Evolutionary conservation across 345 rosid species (phyloP).

Genomic region (Linum tenue): DNA sequence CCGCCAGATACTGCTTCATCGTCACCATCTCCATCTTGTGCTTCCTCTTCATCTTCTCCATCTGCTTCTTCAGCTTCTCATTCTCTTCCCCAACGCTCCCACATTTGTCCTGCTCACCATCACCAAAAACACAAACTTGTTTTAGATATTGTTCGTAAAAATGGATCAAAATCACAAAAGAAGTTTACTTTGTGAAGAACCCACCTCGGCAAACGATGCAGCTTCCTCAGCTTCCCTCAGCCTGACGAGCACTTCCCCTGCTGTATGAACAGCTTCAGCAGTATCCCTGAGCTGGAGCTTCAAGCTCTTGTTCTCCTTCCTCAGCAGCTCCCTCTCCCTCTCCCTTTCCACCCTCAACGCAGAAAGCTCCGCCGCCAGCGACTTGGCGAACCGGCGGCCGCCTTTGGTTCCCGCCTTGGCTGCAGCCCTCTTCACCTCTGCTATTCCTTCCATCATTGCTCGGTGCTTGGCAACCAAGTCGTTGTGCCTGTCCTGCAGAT

Average conservation of each 20-base stretch:
- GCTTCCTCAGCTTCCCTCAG: conserved; percentile 89
- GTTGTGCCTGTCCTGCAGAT: conserved; percentile 75
- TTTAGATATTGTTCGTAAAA: too few relatives aligned
- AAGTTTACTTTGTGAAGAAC: not conserved
- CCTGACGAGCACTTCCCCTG: conserved; percentile 91
- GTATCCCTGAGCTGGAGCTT: conserved; percentile 79
- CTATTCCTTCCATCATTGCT: conserved; percentile 70
- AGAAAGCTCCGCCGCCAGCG: conserved; percentile 67
- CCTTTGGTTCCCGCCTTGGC: conserved; percentile 80
- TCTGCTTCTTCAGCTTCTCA: conserved; percentile 77
- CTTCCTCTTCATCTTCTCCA: conserved; percentile 76
- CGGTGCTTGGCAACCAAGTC: conserved; percentile 62
- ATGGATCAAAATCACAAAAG: not conserved
- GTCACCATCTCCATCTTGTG: conserved; percentile 89
- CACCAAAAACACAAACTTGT: not conserved
- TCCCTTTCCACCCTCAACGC: conserved; percentile 70
- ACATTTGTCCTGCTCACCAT: conserved; percentile 45
- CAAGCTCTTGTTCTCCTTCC: conserved; percentile 70
- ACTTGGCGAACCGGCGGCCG: conserved; percentile 69
- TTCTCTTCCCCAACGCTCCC: conserved; percentile 48
- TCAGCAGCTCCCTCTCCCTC: conserved; percentile 60
- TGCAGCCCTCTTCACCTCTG: conserved; percentile 84
- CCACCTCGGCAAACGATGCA: conserved; percentile 73
- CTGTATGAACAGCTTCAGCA: conserved; percentile 97
- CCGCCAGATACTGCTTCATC: conserved; percentile 72